These are phyloP conservation scores for Ophioceras dolichostomum DNA, from an alignment of 2,329 filamentous ascomycete genomes.

Conservation along the genomic window DNA sequence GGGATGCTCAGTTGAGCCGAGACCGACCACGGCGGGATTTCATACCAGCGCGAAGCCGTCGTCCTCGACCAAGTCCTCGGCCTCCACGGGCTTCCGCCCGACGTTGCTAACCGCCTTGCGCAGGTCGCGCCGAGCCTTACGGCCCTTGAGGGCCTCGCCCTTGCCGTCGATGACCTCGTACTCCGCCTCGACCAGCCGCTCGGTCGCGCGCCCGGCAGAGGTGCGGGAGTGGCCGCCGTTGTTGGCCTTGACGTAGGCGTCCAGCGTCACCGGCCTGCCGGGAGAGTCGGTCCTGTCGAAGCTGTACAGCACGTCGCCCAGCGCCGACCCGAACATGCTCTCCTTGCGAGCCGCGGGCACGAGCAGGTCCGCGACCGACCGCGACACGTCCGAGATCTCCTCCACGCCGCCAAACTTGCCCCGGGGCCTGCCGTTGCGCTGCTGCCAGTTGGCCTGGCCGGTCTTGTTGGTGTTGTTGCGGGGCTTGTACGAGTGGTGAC, in stretches of 20 bases:
- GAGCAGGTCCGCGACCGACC: constrained; percentile 21
- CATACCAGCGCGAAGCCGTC: constrained; percentile 12
- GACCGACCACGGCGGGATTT: too few species aligned
- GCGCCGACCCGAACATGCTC: constrained; percentile 16
- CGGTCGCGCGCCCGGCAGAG: constrained; percentile 28
- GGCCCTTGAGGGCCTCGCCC: constrained; percentile 28
- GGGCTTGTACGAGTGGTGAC: too few species aligned
- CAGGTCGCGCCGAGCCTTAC: constrained; percentile 28
- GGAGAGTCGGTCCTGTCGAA: constrained; percentile 28
- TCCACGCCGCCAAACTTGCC: constrained; percentile 16
- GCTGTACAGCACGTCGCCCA: constrained; percentile 23
- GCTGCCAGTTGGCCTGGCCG: too few species aligned
- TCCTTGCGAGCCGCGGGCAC: constrained; percentile 5
- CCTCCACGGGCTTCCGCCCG: background rate
- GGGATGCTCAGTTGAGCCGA: too few species aligned
- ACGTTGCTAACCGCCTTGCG: constrained; percentile 13
- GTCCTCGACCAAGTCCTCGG: too few species aligned
- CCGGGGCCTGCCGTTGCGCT: too few species aligned
- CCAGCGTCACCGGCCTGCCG: constrained; percentile 19
- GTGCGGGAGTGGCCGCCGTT: too few species aligned
- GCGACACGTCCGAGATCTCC: constrained; percentile 21
- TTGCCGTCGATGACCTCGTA: constrained; percentile 34
- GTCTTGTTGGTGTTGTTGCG: background rate
- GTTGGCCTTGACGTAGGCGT: constrained; percentile 20
- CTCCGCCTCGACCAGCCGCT: constrained; percentile 32